A percentile compares a stretch with the other conserved stretches of the same genome.
Conservation (phyloP, 2,329 filamentous ascomycete genomes). For the Dryadomyces quercivorus region DNA sequence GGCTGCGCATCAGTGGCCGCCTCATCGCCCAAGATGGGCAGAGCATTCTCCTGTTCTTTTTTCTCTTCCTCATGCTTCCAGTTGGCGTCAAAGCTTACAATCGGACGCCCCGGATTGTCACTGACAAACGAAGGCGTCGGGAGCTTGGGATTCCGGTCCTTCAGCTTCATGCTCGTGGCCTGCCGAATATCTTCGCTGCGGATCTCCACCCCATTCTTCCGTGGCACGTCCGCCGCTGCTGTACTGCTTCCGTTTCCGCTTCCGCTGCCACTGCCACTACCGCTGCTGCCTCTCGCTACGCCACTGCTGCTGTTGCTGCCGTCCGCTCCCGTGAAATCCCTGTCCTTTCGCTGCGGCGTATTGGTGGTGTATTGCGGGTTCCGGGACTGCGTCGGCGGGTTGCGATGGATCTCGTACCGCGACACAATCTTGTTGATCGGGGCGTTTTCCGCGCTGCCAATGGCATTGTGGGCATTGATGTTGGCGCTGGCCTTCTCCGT, state of each 20-base stretch:
- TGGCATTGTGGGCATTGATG: slow-evolving; percentile 1
- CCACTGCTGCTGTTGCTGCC: slow-evolving; percentile 5
- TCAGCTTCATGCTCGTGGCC: slow-evolving; percentile 80
- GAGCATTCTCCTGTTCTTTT: not conserved
- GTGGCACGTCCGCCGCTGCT: slow-evolving; percentile 31
- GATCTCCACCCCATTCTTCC: slow-evolving; percentile 71
- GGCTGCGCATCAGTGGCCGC: slow-evolving; percentile 59
- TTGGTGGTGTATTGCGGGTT: slow-evolving; percentile 73
- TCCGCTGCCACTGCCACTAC: not conserved
- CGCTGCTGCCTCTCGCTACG: too few relatives aligned
- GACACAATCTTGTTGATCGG: slow-evolving; percentile 32
- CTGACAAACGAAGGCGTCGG: slow-evolving; percentile 86
- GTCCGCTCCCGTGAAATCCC: not conserved
- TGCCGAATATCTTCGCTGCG: slow-evolving; percentile 77
- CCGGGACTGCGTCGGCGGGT: slow-evolving; percentile 70
- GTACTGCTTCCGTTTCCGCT: not conserved
- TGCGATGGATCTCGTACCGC: slow-evolving; percentile 60
- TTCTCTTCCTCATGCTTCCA: slow-evolving; percentile 44
- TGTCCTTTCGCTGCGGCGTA: slow-evolving; percentile 15
- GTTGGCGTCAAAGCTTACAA: slow-evolving; percentile 88
- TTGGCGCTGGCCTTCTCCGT: not conserved
- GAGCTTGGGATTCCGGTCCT: slow-evolving; percentile 74
- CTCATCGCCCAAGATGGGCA: slow-evolving; percentile 34
- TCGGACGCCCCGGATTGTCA: slow-evolving; percentile 78
- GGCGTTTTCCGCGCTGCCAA: slow-evolving; percentile 3